Evolutionary conservation across 163 green algal genomes (phyloP), one percentile per base, ranked within the genome.

Genomic region (Picocystis sp.): DNA sequence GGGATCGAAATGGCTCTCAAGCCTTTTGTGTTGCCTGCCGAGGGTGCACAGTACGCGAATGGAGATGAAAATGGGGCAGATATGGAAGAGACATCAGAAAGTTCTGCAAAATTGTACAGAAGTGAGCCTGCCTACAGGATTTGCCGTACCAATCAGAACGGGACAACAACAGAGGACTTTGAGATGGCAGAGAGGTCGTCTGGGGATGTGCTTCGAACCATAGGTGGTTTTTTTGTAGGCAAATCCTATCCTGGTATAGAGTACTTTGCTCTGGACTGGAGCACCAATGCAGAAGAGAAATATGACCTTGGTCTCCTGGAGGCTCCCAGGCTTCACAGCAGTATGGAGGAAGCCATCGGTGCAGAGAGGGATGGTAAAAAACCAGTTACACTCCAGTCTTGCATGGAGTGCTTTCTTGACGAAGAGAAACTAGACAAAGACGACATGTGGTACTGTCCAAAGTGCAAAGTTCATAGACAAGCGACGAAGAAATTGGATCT

Each of bases 401-500:
- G 82, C 70, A 53, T 83, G 61, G 65, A 86, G 61, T 66, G 75
- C 3, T 94, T 93, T 70, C 65, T 84, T 60, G 67, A 86, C 57
- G 66, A 79, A 10, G 84, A 93, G 62, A 62, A 71, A 42, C 67
- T 93, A 43, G 82, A 71, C 24, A 62, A 60, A 15, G 67, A 73
- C 17, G 77, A 93, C 56, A 76, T 65, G 29, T 81, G 76, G 77
- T 84, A 80, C 58, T 92, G 80, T 61, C 72, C 47, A 17, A 65
- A 66, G 47, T 91, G 81, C 73, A 89, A 82, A 65, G 56, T 67
- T 24, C 73, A 85, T 59, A 73, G 73, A 35, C 66, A 78, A 56
- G 88, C 88, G 2, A 66, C 79, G 63, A 96, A 96, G 76, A 93
- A 94, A 67, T 72, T 97, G 43, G 81, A 94, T 66, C 64, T 97